phyloP scores from a whole-genome alignment of 1,284 basidiomycete genomes.

The Fomitopsis palustris region DNA sequence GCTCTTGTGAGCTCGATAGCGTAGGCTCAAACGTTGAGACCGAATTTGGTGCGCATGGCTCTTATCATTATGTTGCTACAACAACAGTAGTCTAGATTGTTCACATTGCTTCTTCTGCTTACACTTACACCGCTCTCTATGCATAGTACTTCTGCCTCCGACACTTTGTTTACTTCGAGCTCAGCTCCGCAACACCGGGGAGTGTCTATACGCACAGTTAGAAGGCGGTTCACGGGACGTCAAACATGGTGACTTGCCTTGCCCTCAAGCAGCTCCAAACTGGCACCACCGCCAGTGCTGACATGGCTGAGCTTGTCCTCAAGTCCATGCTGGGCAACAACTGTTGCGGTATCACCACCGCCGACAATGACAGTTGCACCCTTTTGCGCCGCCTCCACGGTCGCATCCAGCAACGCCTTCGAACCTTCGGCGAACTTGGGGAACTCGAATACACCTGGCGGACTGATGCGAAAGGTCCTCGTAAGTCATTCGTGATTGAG shows the following conservation, averaged over 20 bases:
- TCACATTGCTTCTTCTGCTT: background rate
- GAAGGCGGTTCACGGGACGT: background rate
- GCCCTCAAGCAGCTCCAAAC: conserved; percentile 94
- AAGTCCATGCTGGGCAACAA: conserved; percentile 77
- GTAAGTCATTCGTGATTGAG: background rate
- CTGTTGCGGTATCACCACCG: conserved; percentile 91
- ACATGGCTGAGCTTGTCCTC: conserved; percentile 95
- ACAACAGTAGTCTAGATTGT: background rate
- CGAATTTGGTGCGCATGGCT: background rate
- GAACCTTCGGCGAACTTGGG: conserved; percentile 88
- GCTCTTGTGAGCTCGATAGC: no score
- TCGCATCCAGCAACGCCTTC: conserved; percentile 81
- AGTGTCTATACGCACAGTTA: conserved; percentile 48
- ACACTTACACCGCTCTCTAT: background rate
- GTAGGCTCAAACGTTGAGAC: no score
- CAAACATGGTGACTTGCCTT: conserved; percentile 56
- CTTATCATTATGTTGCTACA: background rate
- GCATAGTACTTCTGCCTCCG: background rate
- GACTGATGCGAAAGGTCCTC: conserved; percentile 38
- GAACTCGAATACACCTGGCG: conserved; percentile 98
- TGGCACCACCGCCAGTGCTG: conserved; percentile 95
- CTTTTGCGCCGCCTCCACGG: conserved; percentile 82
- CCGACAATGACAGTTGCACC: conserved; percentile 94
- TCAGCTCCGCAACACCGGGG: conserved; percentile 83
- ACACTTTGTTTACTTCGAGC: conserved; percentile 46